Evolutionary conservation across 495 filamentous ascomycete genomes (phyloP).

Genomic region (Neurospora cerealis): DNA sequence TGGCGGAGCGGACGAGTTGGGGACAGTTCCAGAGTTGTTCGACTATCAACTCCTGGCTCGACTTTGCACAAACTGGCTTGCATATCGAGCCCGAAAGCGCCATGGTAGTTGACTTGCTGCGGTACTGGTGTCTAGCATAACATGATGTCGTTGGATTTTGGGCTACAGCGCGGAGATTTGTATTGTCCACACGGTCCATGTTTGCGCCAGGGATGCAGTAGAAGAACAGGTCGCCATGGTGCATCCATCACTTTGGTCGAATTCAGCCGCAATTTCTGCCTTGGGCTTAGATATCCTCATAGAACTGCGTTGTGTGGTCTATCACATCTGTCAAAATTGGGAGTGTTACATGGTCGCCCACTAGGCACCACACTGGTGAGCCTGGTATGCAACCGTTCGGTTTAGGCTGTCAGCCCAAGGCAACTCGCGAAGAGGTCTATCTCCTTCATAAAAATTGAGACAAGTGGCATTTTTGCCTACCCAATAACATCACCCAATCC

Average conservation of each 20-base stretch:
- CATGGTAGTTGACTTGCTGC: neutral
- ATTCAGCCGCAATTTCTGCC: neutral
- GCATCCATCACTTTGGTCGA: neutral
- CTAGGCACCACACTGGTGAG: neutral
- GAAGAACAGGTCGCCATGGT: neutral
- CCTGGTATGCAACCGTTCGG: neutral
- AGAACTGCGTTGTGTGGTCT: neutral
- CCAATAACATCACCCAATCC: neutral
- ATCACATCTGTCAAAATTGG: neutral
- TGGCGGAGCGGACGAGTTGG: neutral
- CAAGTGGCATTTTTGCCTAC: neutral
- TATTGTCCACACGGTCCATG: neutral
- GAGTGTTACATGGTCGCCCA: neutral
- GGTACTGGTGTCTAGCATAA: neutral
- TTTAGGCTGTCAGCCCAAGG: neutral
- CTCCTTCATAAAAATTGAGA: too few species aligned
- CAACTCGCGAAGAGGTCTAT: too few species aligned
- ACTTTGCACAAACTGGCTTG: neutral
- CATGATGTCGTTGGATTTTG: neutral
- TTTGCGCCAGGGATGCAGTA: neutral
- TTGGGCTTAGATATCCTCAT: rapidly evolving
- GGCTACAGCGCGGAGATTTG: neutral
- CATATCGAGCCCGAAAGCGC: neutral
- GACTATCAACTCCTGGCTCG: neutral
- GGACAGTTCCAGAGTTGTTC: neutral